Base-by-base conservation (phyloP, 1,139 yeast species). In the Diutina siamensis region DNA sequence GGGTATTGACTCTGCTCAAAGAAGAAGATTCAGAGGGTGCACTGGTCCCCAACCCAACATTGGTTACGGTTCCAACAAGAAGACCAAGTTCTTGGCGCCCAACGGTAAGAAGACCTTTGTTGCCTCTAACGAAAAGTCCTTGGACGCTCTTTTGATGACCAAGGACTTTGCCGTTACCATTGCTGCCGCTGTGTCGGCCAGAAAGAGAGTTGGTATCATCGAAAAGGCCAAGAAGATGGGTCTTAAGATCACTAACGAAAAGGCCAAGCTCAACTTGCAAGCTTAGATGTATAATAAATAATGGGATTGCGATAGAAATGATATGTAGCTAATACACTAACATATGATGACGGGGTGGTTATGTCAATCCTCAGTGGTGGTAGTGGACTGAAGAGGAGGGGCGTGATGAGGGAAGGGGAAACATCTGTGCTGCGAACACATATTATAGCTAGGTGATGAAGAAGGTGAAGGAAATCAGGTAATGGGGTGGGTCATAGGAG, bases 1-100 rank as follows among this genome's bases (percentile, higher is more conserved):
- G 87, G 99, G 99, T 92, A 94, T 94, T 69, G 99, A 94, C 81
- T 89, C 97, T 64, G 83, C 89, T 78, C 97, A 89, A 72, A 89
- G 97, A 83, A 89, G 97, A 82, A 87, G 97, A 80, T 94, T 92
- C 95, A 87, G 97, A 83, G 98, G 98, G 68, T 35, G 40, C 40
- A 83, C 94, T 76, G 85, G 92, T 69, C 80, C 92, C 66, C 95
- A 89, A 82, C 99, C 99, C 80, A 89, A 85, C 80, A 89, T 94
- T 67, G 99, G 99, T 79, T 94, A 86, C 81, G 97, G 98, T 75
- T 88, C 97, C 64, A 88, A 92, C 96, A 92, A 88, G 81, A 87
- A 83, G 81, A 92, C 98, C 71, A 88, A 83, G 76, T 87, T 81
- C 81, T 69, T 92, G 78, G 75, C 79, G 69, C 96, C 97, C 71